Evolutionary conservation across 2,329 filamentous ascomycete species (phyloP), one percentile per base, ranked within the genome.

Genomic region (Xylariomycetidae sp.): DNA sequence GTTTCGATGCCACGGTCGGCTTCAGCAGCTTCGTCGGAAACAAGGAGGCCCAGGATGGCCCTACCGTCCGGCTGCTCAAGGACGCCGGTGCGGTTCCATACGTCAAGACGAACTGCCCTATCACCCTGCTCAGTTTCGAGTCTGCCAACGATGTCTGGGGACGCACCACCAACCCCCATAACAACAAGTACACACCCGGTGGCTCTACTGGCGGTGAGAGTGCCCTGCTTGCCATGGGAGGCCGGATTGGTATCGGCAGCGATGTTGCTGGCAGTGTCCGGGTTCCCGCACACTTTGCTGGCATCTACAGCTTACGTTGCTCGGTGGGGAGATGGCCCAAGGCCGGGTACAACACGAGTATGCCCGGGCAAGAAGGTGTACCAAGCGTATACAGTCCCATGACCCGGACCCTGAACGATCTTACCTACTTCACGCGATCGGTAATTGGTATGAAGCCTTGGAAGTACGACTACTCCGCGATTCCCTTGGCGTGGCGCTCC

Each of bases 301-400:
- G 89, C 7, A 86, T 90, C 55, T 95, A 94, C 59, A 82, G 83
- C 13, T 64, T 95, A 16, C 78, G 85, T 22, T 95, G 89, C 61
- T 89, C 85, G 3, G 93, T 85, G 2, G 89, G 90, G 2, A 74
- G 89, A 30, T 95, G 89, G 87, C 86, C 87, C 1, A 94, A 93
- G 58, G 72, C 76, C 25, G 87, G 87, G 8, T 79, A 87, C 55
- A 76, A 75, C 40, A 95, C 89, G 0, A 89, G 83, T 49, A 95
- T 95, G 87, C 79, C 85, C 0, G 90, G 90, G 0, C 88, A 95
- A 56, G 90, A 95, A 54, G 89, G 88, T 1, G 79, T 95, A 19
- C 79, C 86, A 1, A 85, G 82, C 43, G 87, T 95, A 14, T 95
- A 89, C 61, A 90, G 85, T 37, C 89, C 89, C 5, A 95, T 96